Evolutionary conservation across 2,329 filamentous ascomycete species (phyloP).

Genomic region (Aspergillus sergii): DNA sequence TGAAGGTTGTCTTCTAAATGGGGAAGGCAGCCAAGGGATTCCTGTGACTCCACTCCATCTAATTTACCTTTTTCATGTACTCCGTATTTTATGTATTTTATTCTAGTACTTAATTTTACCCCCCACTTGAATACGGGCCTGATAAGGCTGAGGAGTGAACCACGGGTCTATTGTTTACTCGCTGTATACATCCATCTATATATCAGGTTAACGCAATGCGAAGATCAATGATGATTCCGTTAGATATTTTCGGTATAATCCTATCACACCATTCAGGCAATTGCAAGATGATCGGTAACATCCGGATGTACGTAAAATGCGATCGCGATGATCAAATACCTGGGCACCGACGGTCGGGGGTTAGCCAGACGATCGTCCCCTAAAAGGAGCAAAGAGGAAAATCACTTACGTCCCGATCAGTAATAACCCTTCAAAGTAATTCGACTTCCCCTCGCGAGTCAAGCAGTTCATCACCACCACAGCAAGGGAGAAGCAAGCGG

Average conservation of each 20-base stretch:
- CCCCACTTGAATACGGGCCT: background rate
- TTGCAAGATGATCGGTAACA: background rate
- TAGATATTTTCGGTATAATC: background rate
- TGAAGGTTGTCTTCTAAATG: background rate
- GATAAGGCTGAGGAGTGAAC: background rate
- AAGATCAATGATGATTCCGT: too few species aligned
- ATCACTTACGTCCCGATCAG: conserved; percentile 23
- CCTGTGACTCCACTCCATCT: background rate
- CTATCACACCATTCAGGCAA: background rate
- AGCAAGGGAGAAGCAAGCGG: conserved; percentile 21
- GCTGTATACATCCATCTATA: background rate
- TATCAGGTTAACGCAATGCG: background rate
- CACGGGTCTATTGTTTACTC: background rate
- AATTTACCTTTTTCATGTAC: background rate
- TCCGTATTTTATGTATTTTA: too few species aligned
- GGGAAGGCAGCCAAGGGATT: too few species aligned
- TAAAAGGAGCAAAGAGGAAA: background rate
- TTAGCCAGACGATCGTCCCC: conserved; percentile 3
- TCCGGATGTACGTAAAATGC: conserved; percentile 23
- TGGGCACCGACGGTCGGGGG: background rate
- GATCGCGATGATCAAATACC: conserved; percentile 23
- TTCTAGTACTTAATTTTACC: background rate
- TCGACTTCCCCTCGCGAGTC: conserved; percentile 22
- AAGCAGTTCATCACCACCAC: conserved; percentile 26
- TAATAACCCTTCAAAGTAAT: conserved; percentile 24